Conservation (phyloP, 1,139 yeast genomes). For the Taphrina deformans region DNA sequence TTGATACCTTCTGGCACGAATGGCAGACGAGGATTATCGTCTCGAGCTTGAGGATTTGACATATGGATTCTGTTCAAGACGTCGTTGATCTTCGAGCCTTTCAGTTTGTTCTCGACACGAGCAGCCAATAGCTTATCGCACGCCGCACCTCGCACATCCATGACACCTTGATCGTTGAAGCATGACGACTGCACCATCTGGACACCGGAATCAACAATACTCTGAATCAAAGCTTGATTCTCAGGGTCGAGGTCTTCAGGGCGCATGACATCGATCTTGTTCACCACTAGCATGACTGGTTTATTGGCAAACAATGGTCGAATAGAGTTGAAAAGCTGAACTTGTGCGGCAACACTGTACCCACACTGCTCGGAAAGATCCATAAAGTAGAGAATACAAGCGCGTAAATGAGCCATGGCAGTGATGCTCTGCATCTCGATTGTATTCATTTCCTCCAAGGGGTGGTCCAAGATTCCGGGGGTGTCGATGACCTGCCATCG, state of each 20-base stretch:
- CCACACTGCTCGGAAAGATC: conserved; percentile 99
- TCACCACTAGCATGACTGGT: conserved; percentile 90
- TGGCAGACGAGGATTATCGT: conserved; percentile 72
- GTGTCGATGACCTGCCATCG: conserved; percentile 99
- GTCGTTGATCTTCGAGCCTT: conserved; percentile 86
- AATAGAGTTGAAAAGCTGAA: conserved; percentile 91
- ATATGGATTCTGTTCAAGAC: conserved; percentile 95
- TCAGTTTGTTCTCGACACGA: conserved; percentile 93
- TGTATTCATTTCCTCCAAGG: conserved; percentile 98
- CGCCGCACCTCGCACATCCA: conserved; percentile 94
- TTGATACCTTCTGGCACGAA: conserved; percentile 73
- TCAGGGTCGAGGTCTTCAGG: conserved; percentile 79
- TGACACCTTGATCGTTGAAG: conserved; percentile 89
- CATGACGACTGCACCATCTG: conserved; percentile 93
- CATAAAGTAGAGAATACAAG: conserved; percentile 95
- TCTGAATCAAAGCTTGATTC: conserved; percentile 67
- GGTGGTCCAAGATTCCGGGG: conserved; percentile 97
- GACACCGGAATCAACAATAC: conserved; percentile 55
- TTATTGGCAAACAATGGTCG: conserved; percentile 96
- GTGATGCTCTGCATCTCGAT: conserved; percentile 99
- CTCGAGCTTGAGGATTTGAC: conserved; percentile 84
- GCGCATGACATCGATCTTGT: conserved; percentile 86
- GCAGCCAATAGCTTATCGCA: conserved; percentile 94
- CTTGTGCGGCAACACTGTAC: conserved; percentile 94
- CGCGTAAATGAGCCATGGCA: conserved; percentile 96